Conservation (phyloP, 768 basidiomycete genomes). For the Zangia roseola region DNA sequence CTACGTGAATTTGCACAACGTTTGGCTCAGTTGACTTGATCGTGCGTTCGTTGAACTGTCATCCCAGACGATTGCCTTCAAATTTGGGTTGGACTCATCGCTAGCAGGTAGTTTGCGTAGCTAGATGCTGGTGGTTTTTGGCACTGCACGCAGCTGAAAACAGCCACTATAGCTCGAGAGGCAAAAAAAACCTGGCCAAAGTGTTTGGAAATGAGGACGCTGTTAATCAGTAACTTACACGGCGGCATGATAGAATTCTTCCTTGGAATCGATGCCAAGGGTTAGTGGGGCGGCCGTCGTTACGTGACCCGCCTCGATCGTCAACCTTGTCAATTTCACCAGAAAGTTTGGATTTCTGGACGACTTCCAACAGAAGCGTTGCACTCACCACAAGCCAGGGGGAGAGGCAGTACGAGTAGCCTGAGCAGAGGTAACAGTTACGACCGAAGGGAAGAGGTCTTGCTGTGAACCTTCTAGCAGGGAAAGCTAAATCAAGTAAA, state of each 20-base stretch:
- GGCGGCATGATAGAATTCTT: conserved; percentile 10
- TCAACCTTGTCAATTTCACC: conserved; percentile 16
- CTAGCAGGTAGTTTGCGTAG: conserved; percentile 19
- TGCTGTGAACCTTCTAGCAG: conserved; percentile 3
- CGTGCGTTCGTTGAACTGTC: neutral
- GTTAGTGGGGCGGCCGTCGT: conserved; percentile 18
- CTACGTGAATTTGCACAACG: neutral
- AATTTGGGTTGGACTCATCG: conserved; percentile 1
- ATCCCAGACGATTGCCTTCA: conserved; percentile 6
- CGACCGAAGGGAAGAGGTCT: neutral
- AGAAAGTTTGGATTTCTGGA: neutral
- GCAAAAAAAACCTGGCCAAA: conserved; percentile 6
- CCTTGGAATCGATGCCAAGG: conserved; percentile 3
- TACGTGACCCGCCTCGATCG: conserved; percentile 25
- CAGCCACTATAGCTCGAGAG: too few relatives aligned
- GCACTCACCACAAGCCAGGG: conserved; percentile 12
- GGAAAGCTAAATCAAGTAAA: conserved; percentile 13
- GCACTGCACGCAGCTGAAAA: too few relatives aligned
- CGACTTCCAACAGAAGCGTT: too few relatives aligned
- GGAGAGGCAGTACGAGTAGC: neutral
- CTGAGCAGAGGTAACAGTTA: neutral
- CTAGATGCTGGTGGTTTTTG: neutral
- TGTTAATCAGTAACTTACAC: conserved; percentile 10
- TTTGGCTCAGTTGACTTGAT: neutral
- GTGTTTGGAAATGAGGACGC: neutral